phyloP scores from a whole-genome alignment of 441 rosid species.

The Arabidopsis hybrid region DNA sequence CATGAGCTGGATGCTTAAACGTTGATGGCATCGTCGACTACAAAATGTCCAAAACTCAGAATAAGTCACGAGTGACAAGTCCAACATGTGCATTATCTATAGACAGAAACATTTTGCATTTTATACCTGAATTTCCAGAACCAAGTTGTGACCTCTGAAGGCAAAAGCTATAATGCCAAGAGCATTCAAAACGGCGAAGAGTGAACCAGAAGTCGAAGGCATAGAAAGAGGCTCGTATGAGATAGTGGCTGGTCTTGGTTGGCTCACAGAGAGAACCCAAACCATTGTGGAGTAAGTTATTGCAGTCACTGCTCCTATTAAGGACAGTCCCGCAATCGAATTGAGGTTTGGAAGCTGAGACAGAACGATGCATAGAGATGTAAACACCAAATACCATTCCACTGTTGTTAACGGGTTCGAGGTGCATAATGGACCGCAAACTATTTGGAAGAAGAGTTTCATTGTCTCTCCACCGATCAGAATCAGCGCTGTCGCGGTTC shows the following conservation, averaged over 20 bases:
- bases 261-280: conserved; percentile 96
- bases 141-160: conserved; percentile 93
- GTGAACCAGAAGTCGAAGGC: conserved; percentile 66
- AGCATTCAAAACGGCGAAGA: conserved; percentile 84
- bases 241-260: conserved; percentile 78
- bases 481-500: conserved; percentile 92
- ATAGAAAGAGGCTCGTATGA: conserved; percentile 78
- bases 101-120: background rate
- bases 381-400: conserved; percentile 95
- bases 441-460: conserved; percentile 93
- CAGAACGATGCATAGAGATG: conserved; percentile 86
- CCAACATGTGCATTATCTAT: conserved; percentile 17
- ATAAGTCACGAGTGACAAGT: conserved; percentile 3
- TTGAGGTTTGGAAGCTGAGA: conserved; percentile 99
- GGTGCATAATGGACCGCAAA: conserved; percentile 85
- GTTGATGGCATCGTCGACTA: conserved; percentile 99
- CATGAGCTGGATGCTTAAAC: conserved; percentile 93
- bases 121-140: conserved; percentile 89
- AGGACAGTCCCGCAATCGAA: conserved; percentile 93
- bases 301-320: conserved; percentile 93
- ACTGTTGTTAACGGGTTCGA: conserved; percentile 93
- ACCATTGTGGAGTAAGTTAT: conserved; percentile 93
- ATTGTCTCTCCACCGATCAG: conserved; percentile 93
- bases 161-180: conserved; percentile 96
- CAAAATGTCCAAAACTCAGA: conserved; percentile 13